Percentiles rank a stretch among this genome's conserved stretches.
Evolutionary conservation across 495 filamentous ascomycete genomes (phyloP).

Genomic region (Penicillium paxilli): DNA sequence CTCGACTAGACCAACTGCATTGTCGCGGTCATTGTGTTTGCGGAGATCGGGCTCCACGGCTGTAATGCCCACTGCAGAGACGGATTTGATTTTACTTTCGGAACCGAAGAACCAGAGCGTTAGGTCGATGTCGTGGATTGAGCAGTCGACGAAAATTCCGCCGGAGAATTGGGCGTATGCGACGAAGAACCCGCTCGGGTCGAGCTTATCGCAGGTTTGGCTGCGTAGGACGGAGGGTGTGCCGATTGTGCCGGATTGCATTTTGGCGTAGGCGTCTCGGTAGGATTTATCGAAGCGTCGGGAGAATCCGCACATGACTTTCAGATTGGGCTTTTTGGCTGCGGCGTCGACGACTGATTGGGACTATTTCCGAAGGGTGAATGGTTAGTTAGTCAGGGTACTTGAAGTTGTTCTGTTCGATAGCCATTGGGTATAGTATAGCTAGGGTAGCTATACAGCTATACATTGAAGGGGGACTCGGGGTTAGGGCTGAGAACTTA

Average conservation of each 20-base stretch:
- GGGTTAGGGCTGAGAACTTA: conserved; percentile 26
- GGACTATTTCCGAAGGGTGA: conserved; percentile 22
- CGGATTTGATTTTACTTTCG: conserved; percentile 42
- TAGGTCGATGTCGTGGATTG: conserved; percentile 59
- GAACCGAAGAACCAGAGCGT: conserved; percentile 57
- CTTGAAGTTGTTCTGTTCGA: not conserved
- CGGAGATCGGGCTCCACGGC: conserved; percentile 57
- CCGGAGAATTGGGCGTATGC: conserved; percentile 53
- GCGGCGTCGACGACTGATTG: conserved; percentile 54
- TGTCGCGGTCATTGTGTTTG: conserved; percentile 58
- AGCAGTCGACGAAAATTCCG: conserved; percentile 60
- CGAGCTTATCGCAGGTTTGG: conserved; percentile 58
- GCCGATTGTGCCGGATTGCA: conserved; percentile 47
- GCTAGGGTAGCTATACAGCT: too few species aligned
- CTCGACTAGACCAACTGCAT: conserved; percentile 61
- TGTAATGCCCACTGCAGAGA: conserved; percentile 50
- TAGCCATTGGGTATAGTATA: not conserved
- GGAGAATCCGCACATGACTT: conserved; percentile 60
- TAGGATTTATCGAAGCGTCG: conserved; percentile 57
- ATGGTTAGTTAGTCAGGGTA: not conserved
- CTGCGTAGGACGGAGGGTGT: conserved; percentile 50
- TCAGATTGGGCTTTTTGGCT: conserved; percentile 33
- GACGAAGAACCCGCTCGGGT: conserved; percentile 54
- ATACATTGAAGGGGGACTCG: too few species aligned
- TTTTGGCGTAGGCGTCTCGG: conserved; percentile 48